Evolutionary conservation across 169 alveolate species (phyloP).

Genomic region (Cryptosporidium sp.): DNA sequence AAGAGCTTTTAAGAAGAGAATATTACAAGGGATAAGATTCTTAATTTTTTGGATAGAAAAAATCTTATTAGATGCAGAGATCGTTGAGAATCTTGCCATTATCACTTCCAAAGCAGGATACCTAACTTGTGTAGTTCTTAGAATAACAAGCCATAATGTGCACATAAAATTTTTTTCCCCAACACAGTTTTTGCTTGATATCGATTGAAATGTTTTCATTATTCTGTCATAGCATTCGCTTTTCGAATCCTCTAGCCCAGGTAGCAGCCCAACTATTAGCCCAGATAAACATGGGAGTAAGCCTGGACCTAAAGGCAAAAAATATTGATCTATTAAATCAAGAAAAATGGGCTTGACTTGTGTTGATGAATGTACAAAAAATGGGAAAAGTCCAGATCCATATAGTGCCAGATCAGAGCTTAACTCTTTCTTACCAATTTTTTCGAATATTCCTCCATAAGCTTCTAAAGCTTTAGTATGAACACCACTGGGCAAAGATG

Average conservation of each 20-base stretch:
- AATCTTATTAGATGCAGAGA: constrained; percentile 76
- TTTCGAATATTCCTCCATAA: constrained; percentile 87
- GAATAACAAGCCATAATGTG: constrained; percentile 84
- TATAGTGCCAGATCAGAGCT: constrained; percentile 89
- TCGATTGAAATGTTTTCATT: constrained; percentile 78
- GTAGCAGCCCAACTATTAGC: constrained; percentile 84
- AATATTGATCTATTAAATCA: constrained; percentile 85
- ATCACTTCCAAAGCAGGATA: constrained; percentile 84
- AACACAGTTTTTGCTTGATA: constrained; percentile 82
- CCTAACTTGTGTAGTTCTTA: constrained; percentile 84
- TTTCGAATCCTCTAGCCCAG: constrained; percentile 88
- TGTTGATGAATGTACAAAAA: constrained; percentile 89
- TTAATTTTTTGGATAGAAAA: constrained; percentile 78
- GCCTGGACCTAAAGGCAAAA: constrained; percentile 86
- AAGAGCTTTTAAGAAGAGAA: constrained; percentile 82
- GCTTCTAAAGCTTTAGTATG: constrained; percentile 92
- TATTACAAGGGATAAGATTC: constrained; percentile 83
- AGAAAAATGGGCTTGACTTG: constrained; percentile 89
- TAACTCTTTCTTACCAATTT: constrained; percentile 85
- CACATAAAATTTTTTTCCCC: constrained; percentile 86
- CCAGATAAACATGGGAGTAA: constrained; percentile 86
- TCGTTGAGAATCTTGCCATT: constrained; percentile 83
- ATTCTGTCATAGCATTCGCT: constrained; percentile 80
- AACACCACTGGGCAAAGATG: constrained; percentile 92
- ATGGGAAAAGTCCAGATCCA: constrained; percentile 92